Evolutionary conservation across 192 early-diverging fungal genomes (phyloP).

Genomic region (Coemansia sp.): DNA sequence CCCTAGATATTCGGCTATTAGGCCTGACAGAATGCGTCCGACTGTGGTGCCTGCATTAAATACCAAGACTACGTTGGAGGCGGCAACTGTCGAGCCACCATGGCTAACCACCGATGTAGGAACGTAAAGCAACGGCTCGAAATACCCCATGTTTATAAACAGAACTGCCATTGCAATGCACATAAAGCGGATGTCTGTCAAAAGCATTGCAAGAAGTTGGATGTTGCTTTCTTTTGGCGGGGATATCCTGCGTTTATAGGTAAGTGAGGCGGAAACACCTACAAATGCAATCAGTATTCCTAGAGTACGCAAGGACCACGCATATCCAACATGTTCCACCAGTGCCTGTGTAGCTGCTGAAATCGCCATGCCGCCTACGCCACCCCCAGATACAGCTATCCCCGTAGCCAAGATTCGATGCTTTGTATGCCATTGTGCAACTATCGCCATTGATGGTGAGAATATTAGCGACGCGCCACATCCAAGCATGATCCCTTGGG

Average conservation of each 20-base stretch:
- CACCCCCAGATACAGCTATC: slow-evolving; percentile 66
- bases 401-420: slow-evolving; percentile 66
- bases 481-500: slow-evolving; percentile 72
- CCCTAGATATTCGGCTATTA: slow-evolving; percentile 1
- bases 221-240: slow-evolving; percentile 8
- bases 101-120: slow-evolving; percentile 8
- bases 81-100: background rate
- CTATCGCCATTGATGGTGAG: slow-evolving; percentile 64
- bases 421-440: slow-evolving; percentile 66
- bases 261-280: slow-evolving; percentile 6
- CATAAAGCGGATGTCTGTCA: slow-evolving; percentile 7
- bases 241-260: slow-evolving; percentile 13
- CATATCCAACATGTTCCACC: slow-evolving; percentile 36
- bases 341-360: slow-evolving; percentile 53
- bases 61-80: slow-evolving; percentile 12
- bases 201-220: background rate
- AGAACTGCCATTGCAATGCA: slow-evolving; percentile 12
- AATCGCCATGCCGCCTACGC: slow-evolving; percentile 66
- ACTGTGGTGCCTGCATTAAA: slow-evolving; percentile 24
- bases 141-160: slow-evolving; percentile 26
- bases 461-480: slow-evolving; percentile 63
- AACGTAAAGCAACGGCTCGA: slow-evolving; percentile 18
- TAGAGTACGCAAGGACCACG: slow-evolving; percentile 18
- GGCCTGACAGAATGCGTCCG: slow-evolving; percentile 9
- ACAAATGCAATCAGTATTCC: slow-evolving; percentile 7